Base-by-base conservation (phyloP, 2,329 filamentous ascomycete genomes). In the Cryphonectria radicalis region DNA sequence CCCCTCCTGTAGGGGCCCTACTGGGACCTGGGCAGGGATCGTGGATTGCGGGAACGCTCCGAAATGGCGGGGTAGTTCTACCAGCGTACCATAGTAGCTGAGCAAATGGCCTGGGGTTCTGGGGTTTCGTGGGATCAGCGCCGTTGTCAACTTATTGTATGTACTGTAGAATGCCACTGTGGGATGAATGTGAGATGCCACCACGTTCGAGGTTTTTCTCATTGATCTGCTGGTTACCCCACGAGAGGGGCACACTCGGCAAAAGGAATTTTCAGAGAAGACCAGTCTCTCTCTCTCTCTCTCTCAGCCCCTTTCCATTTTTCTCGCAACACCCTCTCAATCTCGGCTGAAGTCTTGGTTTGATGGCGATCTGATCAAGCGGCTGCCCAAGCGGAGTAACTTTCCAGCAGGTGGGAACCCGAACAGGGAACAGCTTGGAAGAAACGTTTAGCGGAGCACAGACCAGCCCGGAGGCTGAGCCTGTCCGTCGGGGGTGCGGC, bases 301-400 rank as follows among this genome's bases (percentile, higher is more conserved):
- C 7, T 11, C n/a, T n/a, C n/a, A n/a, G 6, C 17, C 32, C 28
- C 32, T 35, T 60, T 60, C 57, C 25, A 50, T 60, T 28, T 8
- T 17, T 10, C 28, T 37, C 28, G n/a, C 28, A 28, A 32, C 14
- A 60, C 28, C 7, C 35, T 3, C 19, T 37, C 59, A 62, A 62
- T 62, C 22, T 62, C 59, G 59, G 59, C 22, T 62, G 35, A n/a
- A 6, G 25, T 62, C 59, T n/a, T 62, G 35, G 35, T 62, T 25
- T 40, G 6, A 8, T 8, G 55, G 55, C 35, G 59, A 40, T 62
- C 32, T 50, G 42, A 17, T 67, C 57, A 62, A 25, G 67, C 63
- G 7, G 67, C 43, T 72, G 70, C 70, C 70, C 70, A 70, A 72
- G 70, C 70, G 67, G 70, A 70, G 70, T 46, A 25, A 32, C n/a